phyloP scores from a whole-genome alignment of 495 filamentous ascomycete species.

The Aspergillus cavernicola region DNA sequence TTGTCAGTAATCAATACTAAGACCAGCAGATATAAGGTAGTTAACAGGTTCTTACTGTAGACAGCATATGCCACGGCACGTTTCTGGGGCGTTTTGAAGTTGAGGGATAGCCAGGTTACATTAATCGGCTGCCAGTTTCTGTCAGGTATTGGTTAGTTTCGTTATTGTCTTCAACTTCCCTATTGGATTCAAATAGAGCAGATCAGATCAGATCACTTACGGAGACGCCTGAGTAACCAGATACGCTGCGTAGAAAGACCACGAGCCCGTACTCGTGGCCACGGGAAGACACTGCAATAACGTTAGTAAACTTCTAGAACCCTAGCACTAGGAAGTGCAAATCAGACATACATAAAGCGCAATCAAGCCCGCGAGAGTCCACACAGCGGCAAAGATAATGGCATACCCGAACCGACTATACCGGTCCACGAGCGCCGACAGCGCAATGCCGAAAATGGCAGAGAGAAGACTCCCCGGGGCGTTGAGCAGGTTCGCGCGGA shows the following conservation, averaged over 20 bases:
- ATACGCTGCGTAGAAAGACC: not conserved
- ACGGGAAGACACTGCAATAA: not conserved
- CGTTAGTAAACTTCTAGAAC: no score
- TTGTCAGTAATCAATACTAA: not conserved
- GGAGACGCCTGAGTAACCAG: not conserved
- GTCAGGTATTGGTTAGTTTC: not conserved
- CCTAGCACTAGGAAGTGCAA: no score
- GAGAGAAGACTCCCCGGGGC: not conserved
- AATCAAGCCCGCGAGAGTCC: not conserved
- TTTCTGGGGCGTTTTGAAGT: not conserved
- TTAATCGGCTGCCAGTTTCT: not conserved
- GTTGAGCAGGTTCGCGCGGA: not conserved
- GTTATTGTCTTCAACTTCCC: no score
- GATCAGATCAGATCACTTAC: not conserved
- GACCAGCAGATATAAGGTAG: no score
- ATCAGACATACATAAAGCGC: not conserved
- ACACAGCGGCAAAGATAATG: not conserved
- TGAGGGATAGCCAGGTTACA: not conserved
- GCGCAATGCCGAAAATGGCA: not conserved
- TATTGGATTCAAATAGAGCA: not conserved
- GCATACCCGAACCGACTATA: not conserved
- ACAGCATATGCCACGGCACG: not conserved
- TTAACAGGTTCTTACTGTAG: not conserved
- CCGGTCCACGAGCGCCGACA: not conserved
- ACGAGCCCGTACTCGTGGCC: not conserved